Evolutionary conservation across 805 yeast genomes (phyloP).

Genomic region (Lipomyces sp.): DNA sequence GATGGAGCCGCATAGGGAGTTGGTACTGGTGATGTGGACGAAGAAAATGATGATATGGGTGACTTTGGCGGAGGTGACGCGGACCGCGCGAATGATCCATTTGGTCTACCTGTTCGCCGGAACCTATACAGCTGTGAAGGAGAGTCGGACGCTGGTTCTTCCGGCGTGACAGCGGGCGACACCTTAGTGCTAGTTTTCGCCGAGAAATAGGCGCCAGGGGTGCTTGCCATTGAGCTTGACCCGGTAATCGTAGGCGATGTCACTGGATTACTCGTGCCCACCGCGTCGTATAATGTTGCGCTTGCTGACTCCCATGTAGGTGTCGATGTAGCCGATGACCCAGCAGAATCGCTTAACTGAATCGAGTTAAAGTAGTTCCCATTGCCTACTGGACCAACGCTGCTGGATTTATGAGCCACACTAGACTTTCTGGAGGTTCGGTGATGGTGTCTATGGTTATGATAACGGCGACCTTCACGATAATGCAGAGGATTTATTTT

Average conservation of each 20-base stretch:
- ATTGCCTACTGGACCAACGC: background rate
- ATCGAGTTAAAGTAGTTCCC: conserved; percentile 18
- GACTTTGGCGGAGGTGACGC: conserved; percentile 32
- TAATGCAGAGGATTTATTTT: conserved; percentile 6
- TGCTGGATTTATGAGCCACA: background rate
- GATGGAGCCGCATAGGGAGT: background rate
- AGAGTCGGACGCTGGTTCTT: background rate
- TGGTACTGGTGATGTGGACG: conserved; percentile 19
- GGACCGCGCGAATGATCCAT: conserved; percentile 3
- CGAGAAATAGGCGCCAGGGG: conserved; percentile 16
- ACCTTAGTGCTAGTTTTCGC: conserved; percentile 6
- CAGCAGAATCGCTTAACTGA: conserved; percentile 13
- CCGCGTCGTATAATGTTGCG: background rate
- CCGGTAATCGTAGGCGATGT: background rate
- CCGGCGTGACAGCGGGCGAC: conserved; percentile 21
- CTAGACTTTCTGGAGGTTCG: conserved; percentile 15
- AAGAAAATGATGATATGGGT: conserved; percentile 31
- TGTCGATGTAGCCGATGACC: conserved; percentile 13
- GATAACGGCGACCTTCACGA: conserved; percentile 2
- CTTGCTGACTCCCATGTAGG: conserved; percentile 22
- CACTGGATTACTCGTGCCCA: background rate
- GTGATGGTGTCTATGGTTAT: conserved; percentile 1
- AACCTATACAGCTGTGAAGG: background rate
- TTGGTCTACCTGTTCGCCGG: conserved; percentile 4
- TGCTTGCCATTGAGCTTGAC: conserved; percentile 3